Base-by-base conservation (phyloP, 768 basidiomycete species). In the Suillus variegatus region DNA sequence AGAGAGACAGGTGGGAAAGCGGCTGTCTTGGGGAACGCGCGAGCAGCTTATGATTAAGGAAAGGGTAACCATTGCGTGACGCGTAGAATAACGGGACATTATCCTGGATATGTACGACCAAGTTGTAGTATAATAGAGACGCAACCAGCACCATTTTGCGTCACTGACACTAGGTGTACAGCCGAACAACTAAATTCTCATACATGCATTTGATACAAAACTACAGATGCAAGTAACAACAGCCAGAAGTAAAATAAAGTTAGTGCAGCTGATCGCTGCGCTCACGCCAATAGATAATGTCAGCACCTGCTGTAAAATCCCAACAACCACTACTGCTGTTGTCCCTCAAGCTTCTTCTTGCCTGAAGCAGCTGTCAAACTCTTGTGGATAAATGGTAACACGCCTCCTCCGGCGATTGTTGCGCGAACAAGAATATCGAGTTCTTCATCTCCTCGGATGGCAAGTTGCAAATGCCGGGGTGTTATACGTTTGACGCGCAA, bases 401-500 rank as follows among this genome's bases (percentile, higher is more conserved):
- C 93, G 76, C 93, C 92, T 74, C 92, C 92, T 49, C 93, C 92
- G 14, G 95, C 94, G 71, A 97, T 97, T 4, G 96, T 97, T 4
- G 95, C 96, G 62, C 90, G 88, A 36, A 99, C 95, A 65, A 99
- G 88, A 20, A 88, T 91, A 75, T 98, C 96, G n/a, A 98, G 89
- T 74, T 98, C 96, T 77, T 97, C 95, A 77, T 99, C 96, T 41
- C 96, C 96, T 66, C 95, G 91, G 69, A 99, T 98, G 35, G 96
- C 96, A 36, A 97, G 87, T 77, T 97, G 96, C 68, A 98, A 78
- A 80, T 99, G 96, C 70, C 96, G 90, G 20, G 96, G 96, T 0
- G 94, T 97, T 75, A 99, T 96, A 77, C 96, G 94, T 78, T 97
- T 98, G 56, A 97, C 95, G 60, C 92, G 88, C n/a, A 97, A 85